Conservation (phyloP, 2,329 filamentous ascomycete genomes). For the Epichloe aotearoae region DNA sequence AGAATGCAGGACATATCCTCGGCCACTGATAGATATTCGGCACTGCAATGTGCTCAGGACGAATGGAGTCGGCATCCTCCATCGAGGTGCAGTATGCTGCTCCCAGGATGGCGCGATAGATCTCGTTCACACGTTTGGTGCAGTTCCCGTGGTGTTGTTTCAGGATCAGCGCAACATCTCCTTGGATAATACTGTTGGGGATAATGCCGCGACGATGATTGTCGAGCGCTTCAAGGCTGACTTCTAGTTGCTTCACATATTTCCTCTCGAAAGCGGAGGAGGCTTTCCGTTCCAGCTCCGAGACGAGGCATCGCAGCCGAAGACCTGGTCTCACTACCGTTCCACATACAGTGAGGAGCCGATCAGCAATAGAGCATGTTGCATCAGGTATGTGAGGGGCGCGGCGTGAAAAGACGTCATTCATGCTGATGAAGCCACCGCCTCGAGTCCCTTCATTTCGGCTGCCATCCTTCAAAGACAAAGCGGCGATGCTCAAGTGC, state of each 20-base stretch:
- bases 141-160: background rate
- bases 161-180: background rate
- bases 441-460: background rate
- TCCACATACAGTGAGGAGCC: background rate
- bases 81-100: background rate
- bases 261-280: background rate
- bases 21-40: constrained; percentile 3
- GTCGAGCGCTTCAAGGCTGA: background rate
- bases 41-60: background rate
- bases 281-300: background rate
- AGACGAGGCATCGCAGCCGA: background rate
- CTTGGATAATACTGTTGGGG: background rate
- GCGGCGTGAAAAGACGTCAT: background rate
- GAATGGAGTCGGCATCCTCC: background rate
- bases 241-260: background rate
- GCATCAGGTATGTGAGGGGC: background rate
- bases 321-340: background rate
- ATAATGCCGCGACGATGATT: background rate
- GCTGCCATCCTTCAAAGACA: background rate
- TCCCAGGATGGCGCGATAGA: background rate
- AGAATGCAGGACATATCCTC: constrained; percentile 13
- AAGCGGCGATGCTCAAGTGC: background rate
- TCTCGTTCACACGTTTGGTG: background rate
- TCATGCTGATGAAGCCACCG: background rate
- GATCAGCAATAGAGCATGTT: background rate